phyloP scores from a whole-genome alignment of 805 yeast species.

The Brettanomyces anomalus region DNA sequence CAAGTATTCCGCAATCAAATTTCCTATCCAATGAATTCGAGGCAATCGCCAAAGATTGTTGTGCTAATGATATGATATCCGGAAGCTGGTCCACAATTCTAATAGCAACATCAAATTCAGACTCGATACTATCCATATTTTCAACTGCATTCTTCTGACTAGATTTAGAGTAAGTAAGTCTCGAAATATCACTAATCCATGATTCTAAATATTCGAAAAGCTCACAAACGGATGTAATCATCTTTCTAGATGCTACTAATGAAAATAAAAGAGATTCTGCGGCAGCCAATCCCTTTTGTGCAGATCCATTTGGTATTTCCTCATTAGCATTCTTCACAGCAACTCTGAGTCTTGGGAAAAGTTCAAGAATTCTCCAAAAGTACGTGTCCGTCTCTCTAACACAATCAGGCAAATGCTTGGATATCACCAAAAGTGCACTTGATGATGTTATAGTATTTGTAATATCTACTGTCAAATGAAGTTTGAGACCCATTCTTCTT shows the following conservation, averaged over 20 bases:
- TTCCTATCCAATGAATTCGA: conserved; percentile 3
- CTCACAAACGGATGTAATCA: conserved; percentile 29
- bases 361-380: conserved; percentile 65
- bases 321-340: conserved; percentile 51
- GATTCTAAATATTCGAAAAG: conserved; percentile 6
- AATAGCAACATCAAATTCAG: conserved; percentile 1
- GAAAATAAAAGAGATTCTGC: conserved; percentile 61
- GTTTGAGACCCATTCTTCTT: conserved; percentile 66
- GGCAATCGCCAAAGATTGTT: conserved; percentile 10
- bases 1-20: conserved; percentile 10
- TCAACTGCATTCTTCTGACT: conserved; percentile 1
- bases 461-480: conserved; percentile 58
- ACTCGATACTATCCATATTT: not conserved
- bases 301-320: conserved; percentile 68
- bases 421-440: conserved; percentile 49
- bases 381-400: conserved; percentile 34
- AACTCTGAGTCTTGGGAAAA: conserved; percentile 70
- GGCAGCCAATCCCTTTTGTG: conserved; percentile 68
- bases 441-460: conserved; percentile 53
- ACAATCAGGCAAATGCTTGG: conserved; percentile 37
- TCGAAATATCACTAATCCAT: conserved; percentile 5
- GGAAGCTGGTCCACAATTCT: conserved; percentile 27
- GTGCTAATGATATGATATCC: conserved; percentile 28
- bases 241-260: conserved; percentile 44
- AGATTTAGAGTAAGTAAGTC: conserved; percentile 1